Percentiles rank a stretch among this genome's conserved stretches.
Conservation (phyloP, 2,329 filamentous ascomycete genomes). For the Aureobasidium sp. region DNA sequence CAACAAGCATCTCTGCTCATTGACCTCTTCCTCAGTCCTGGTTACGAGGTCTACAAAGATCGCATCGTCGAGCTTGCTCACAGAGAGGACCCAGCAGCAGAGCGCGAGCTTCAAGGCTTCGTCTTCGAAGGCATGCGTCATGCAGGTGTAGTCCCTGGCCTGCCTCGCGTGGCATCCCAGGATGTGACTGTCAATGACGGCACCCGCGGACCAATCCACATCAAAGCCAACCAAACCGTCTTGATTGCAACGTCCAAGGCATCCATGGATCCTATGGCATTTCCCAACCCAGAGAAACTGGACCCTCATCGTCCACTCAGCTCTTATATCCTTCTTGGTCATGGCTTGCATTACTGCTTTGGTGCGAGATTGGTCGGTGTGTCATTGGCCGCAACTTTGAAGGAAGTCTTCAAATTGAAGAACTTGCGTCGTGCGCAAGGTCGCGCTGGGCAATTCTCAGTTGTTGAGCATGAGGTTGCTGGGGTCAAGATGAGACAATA, state of each 20-base stretch:
- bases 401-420: conserved; percentile 38
- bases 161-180: conserved; percentile 40
- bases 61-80: conserved; percentile 43
- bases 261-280: conserved; percentile 31
- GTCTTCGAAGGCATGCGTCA: conserved; percentile 49
- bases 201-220: conserved; percentile 35
- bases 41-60: conserved; percentile 42
- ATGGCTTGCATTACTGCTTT: conserved; percentile 34
- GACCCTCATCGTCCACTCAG: conserved; percentile 34
- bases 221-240: conserved; percentile 37
- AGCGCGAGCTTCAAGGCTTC: conserved; percentile 43
- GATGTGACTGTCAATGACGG: conserved; percentile 38
- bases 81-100: conserved; percentile 32
- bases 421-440: conserved; percentile 32
- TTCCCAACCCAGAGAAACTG: conserved; percentile 33
- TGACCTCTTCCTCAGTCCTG: conserved; percentile 42
- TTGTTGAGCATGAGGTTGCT: conserved; percentile 37
- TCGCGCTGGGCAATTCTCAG: conserved; percentile 31
- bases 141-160: conserved; percentile 42
- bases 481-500: conserved; percentile 41
- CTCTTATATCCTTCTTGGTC: conserved; percentile 31
- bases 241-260: conserved; percentile 37
- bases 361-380: conserved; percentile 31
- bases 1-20: conserved; percentile 46
- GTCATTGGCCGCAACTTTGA: conserved; percentile 33